Evolutionary conservation across 2,329 filamentous ascomycete genomes (phyloP), one percentile per base, ranked within the genome.

Genomic region (Hawksworthiomyces lignivorus): DNA sequence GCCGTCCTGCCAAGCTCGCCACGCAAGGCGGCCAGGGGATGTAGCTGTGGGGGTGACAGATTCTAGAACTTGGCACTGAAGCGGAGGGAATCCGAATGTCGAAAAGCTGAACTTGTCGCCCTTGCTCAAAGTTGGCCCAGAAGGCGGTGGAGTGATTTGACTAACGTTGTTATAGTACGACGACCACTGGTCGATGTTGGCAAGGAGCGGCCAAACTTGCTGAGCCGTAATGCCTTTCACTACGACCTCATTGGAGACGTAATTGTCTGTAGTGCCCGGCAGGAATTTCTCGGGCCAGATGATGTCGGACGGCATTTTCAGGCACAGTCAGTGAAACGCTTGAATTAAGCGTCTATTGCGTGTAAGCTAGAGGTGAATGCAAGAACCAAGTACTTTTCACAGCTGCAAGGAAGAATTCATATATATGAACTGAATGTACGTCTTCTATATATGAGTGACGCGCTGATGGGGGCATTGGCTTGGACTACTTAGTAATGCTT

Each of bases 231-330:
- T 29, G 30, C 35, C 41, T 4, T 15, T 18, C 12, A 26, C 35
- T 17, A 38, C 17, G 29, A 43, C 41, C 22, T 43, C 41, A 29
- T 43, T 43, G 41, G 41, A 43, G 28, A 43, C 41, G 18, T 27
- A 38, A 29, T 43, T 43, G 41, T 43, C 41, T 3, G 28, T 32
- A 5, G 14, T 20, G 21, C 41, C 41, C 5, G 41, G 40, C 17
- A 36, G 35, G 22, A 38, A 38, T n/a, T 38, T 20, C 21, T 32
- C 22, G 20, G 41, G 41, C 41, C 41, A 43, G 21, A 38, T 6
- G 7, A 43, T 30, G 21, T 34, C 35, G 17, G 30, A 22, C 8
- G 36, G n/a, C n/a, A n/a, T n/a, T n/a, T n/a, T n/a, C n/a, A n/a
- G n/a, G n/a, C n/a, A n/a, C n/a, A n/a, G n/a, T n/a, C n/a, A n/a